Percentiles rank a stretch among this genome's conserved stretches.
phyloP scores from a whole-genome alignment of 768 basidiomycete genomes.

The Termitomyces sp. region DNA sequence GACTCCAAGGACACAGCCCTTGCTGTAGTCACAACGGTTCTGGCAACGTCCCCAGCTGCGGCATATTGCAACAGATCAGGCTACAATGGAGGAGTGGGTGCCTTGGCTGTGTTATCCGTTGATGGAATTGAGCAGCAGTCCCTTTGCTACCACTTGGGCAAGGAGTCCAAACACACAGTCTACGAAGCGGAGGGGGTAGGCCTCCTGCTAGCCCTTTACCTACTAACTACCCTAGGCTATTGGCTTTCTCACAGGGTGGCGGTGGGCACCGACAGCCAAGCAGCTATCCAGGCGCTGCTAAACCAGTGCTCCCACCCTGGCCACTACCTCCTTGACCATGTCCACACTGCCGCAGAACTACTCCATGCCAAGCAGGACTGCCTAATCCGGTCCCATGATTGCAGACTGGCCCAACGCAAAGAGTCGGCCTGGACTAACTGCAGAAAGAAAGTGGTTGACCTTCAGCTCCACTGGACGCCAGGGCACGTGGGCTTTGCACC shows the following conservation, averaged over 20 bases:
- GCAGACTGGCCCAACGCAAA: not conserved
- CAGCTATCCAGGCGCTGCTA: not conserved
- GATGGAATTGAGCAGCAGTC: not conserved
- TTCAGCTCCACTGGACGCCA: not conserved
- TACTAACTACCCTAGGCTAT: not conserved
- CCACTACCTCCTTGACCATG: not conserved
- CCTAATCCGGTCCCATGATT: not conserved
- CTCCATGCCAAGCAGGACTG: not conserved
- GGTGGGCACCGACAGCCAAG: not conserved
- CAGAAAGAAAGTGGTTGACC: not conserved
- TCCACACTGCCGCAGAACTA: not conserved
- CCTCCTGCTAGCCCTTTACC: not conserved
- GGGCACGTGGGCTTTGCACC: not conserved
- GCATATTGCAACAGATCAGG: not conserved
- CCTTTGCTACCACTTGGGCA: not conserved
- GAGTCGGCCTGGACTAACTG: not conserved
- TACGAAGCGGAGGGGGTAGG: not conserved
- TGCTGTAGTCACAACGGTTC: not conserved
- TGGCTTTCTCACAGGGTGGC: not conserved
- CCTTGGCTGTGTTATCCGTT: not conserved
- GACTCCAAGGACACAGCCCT: not conserved
- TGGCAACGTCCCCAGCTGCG: not conserved
- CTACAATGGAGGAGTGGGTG: not conserved
- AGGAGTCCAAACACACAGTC: not conserved
- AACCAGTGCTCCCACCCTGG: not conserved